Percentiles rank a stretch among this genome's conserved stretches.
Conservation (phyloP, 2,329 filamentous ascomycete species). For the Sporothrix globosa region DNA sequence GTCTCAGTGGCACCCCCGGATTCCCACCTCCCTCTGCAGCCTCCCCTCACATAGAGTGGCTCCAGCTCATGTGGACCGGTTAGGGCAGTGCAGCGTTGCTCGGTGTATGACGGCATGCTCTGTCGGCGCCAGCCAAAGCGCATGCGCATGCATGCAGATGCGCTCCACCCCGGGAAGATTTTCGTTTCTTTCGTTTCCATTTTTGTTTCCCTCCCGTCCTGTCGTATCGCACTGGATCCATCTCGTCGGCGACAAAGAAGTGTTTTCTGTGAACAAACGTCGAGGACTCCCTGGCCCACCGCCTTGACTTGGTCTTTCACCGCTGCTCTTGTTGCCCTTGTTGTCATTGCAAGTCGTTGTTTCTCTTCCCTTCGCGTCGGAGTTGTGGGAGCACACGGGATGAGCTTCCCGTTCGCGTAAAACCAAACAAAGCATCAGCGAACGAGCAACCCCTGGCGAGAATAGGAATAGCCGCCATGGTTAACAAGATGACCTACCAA, state of each 20-base stretch:
- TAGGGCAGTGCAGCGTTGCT: constrained; percentile 25
- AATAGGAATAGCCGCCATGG: neutral
- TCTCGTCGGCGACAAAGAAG: neutral
- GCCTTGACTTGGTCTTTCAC: neutral
- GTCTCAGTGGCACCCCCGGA: constrained; percentile 9
- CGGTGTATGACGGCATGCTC: constrained; percentile 32
- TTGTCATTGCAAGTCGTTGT: neutral
- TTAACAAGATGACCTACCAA: neutral
- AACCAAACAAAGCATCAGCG: constrained; percentile 2
- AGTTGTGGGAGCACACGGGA: constrained; percentile 10
- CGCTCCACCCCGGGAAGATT: constrained; percentile 20
- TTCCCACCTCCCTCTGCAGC: neutral
- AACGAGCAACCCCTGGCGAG: neutral
- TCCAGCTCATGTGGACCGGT: neutral
- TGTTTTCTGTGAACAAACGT: neutral
- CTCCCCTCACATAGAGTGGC: neutral
- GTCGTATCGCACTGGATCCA: neutral
- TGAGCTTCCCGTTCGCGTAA: constrained; percentile 8
- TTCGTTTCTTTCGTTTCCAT: constrained; percentile 13
- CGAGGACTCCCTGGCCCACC: neutral
- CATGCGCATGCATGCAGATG: constrained; percentile 20
- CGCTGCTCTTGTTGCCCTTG: neutral
- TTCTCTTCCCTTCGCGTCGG: neutral
- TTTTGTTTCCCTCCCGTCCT: neutral
- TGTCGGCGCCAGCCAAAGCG: constrained; percentile 26